phyloP scores from a whole-genome alignment of 208 protist species.

The Vickermania ingenoplastis region DNA sequence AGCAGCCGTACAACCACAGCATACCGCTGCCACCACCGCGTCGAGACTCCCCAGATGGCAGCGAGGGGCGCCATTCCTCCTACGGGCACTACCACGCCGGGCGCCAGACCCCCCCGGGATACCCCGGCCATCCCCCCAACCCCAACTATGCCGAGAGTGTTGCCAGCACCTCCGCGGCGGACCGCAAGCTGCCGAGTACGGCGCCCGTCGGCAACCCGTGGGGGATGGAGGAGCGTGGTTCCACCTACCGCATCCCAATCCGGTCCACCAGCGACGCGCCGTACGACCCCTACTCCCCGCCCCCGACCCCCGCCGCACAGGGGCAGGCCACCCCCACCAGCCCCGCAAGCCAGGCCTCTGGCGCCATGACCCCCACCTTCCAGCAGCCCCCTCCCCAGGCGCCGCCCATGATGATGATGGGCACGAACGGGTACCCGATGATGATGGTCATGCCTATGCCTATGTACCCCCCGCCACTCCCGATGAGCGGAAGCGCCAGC shows the following conservation, averaged over 20 bases:
- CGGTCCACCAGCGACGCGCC: background rate
- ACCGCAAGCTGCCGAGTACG: background rate
- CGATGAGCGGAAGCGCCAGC: too few species aligned
- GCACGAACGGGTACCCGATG: background rate
- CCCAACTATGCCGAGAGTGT: too few species aligned
- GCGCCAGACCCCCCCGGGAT: too few species aligned
- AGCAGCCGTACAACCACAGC: background rate
- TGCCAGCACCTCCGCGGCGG: background rate
- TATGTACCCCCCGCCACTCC: background rate
- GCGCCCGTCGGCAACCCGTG: conserved; percentile 1
- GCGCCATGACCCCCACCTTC: background rate
- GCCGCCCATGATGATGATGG: background rate
- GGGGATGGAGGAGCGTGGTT: conserved; percentile 1
- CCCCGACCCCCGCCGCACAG: background rate
- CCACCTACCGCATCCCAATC: conserved; percentile 4
- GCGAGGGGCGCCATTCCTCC: background rate
- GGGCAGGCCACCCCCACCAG: background rate
- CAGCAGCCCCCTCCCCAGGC: background rate
- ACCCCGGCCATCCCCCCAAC: too few species aligned
- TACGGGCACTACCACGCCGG: background rate
- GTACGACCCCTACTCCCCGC: background rate
- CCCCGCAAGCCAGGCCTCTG: background rate
- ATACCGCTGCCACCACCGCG: background rate
- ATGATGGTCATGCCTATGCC: background rate
- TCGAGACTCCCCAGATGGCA: background rate